Base-by-base conservation (phyloP, 2,329 filamentous ascomycete genomes). In the Amauroascus verrucosus region DNA sequence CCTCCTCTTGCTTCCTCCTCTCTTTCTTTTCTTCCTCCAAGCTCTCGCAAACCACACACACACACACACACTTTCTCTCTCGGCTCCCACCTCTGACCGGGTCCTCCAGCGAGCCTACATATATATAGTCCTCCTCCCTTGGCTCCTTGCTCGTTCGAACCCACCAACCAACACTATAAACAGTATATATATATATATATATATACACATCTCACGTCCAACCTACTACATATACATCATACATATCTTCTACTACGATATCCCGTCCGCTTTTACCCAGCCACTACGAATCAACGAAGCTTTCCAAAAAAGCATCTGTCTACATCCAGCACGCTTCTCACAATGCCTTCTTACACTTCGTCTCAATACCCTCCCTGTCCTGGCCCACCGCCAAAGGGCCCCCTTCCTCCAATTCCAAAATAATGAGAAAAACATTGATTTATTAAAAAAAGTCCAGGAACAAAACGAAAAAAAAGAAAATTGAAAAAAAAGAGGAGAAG, bases 361-460 rank as follows among this genome's bases (percentile, higher is more conserved):
- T 50, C 43, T n/a, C 59, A 60, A 54, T 59, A 55, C 43, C 59
- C 59, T 59, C 59, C 59, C 22, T 60, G 59, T 54, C 59, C 59
- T 6, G 59, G 59, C 26, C 59, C 59, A 28, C 59, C 59, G 6
- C 59, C 59, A 30, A 59, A 56, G 26, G 59, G 59, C 37, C 59
- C 59, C 48, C 59, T 60, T 28, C 59, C 59, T 18, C 59, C 59
- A 6, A 47, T 60, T 20, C 59, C 59, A 13, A 60, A 60, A 51
- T 60, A 57, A 51, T 7, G 4, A 7, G 33, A 35, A n/a, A 11
- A 35, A 13, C 33, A n/a, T n/a, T n/a, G n/a, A n/a, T n/a, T n/a
- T n/a, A n/a, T n/a, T n/a, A n/a, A n/a, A n/a, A n/a, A n/a, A n/a
- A n/a, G n/a, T n/a, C n/a, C n/a, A n/a, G n/a, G 14, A 13, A 13